These are phyloP conservation scores for Podila clonocystis DNA, from an alignment of 192 early-diverging fungal species.

Conservation along the genomic window DNA sequence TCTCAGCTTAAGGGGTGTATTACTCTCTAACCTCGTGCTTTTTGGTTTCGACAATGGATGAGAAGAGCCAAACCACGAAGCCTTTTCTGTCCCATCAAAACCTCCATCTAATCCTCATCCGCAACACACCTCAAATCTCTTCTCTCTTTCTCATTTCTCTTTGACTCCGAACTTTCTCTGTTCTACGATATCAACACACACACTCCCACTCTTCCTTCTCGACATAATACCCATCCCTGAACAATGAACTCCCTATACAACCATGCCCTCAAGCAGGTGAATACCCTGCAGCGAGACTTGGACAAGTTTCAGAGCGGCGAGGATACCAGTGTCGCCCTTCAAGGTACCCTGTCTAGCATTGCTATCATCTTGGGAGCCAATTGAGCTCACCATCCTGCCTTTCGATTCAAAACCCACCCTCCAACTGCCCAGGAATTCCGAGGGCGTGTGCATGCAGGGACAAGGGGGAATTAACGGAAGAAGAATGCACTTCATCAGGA, in stretches of 20 bases:
- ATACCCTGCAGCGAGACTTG: constrained; percentile 59
- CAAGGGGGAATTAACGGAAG: too few relatives aligned
- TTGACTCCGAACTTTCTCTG: neutral
- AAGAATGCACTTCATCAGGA: too few relatives aligned
- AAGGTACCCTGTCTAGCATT: constrained; percentile 52
- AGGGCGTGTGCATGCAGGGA: too few relatives aligned
- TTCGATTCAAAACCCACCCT: too few relatives aligned
- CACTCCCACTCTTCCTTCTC: neutral
- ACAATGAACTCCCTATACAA: constrained; percentile 69
- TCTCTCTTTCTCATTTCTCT: neutral
- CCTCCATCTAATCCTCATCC: neutral
- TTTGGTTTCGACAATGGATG: too few relatives aligned
- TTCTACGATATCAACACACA: neutral
- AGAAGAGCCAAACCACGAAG: neutral
- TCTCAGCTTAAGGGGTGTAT: too few relatives aligned
- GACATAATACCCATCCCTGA: neutral
- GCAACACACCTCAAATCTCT: neutral
- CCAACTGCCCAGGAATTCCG: too few relatives aligned
- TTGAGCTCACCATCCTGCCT: too few relatives aligned
- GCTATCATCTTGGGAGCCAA: too few relatives aligned
- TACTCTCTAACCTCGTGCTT: too few relatives aligned
- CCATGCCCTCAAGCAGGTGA: constrained; percentile 66
- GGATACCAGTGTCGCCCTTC: constrained; percentile 65
- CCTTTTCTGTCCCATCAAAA: neutral
- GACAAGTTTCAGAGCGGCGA: constrained; percentile 64